Conservation (phyloP, 495 filamentous ascomycete genomes). For the Penicillium chermesinum region DNA sequence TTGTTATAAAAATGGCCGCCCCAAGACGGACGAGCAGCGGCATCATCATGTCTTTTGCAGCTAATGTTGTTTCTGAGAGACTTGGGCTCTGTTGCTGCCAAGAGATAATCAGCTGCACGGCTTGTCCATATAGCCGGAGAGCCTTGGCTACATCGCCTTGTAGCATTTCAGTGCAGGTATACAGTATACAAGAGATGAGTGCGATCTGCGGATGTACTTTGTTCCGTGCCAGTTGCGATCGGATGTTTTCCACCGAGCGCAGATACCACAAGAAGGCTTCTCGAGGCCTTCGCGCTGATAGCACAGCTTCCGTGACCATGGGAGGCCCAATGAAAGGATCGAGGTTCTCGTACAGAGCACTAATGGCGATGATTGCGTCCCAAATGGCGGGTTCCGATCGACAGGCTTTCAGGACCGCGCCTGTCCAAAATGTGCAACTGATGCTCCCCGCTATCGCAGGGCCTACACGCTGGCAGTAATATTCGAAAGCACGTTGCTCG, state of each 20-base stretch:
- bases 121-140: constrained; percentile 20
- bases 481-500: background rate
- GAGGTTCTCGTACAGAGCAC: constrained; percentile 44
- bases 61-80: constrained; percentile 5
- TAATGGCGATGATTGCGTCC: constrained; percentile 48
- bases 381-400: constrained; percentile 50
- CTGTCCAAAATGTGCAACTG: constrained; percentile 48
- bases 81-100: constrained; percentile 12
- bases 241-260: constrained; percentile 29
- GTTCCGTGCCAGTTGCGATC: constrained; percentile 24
- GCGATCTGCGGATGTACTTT: constrained; percentile 28
- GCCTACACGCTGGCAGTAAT: background rate
- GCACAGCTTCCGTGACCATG: constrained; percentile 3
- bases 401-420: constrained; percentile 48
- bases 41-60: constrained; percentile 17
- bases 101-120: constrained; percentile 16
- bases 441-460: constrained; percentile 25
- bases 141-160: constrained; percentile 36
- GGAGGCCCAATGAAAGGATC: constrained; percentile 10
- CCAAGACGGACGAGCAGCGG: constrained; percentile 22
- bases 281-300: background rate
- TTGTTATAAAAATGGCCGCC: constrained; percentile 15
- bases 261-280: constrained; percentile 28
- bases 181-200: constrained; percentile 48
- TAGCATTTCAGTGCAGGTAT: constrained; percentile 49